Percentiles rank a stretch among this genome's conserved stretches.
Evolutionary conservation across 2,329 filamentous ascomycete species (phyloP).

Genomic region (Colletotrichum simmondsii): DNA sequence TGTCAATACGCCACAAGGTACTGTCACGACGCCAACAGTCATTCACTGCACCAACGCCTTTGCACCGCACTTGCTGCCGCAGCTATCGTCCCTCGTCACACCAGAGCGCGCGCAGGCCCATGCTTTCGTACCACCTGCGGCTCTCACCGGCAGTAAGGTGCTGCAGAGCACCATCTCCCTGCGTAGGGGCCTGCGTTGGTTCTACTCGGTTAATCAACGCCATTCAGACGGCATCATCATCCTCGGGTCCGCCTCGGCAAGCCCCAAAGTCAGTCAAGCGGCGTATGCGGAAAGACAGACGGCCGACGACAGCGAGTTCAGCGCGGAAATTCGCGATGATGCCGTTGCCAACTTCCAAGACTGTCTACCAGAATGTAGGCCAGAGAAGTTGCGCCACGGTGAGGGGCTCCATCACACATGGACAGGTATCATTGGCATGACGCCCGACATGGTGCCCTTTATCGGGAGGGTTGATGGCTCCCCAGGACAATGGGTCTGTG

Average conservation of each 20-base stretch:
- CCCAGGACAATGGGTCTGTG: constrained; percentile 39
- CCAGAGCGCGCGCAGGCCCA: constrained; percentile 17
- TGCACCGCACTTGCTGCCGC: constrained; percentile 11
- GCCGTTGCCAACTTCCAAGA: constrained; percentile 10
- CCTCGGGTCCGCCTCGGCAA: constrained; percentile 7
- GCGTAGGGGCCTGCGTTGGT: constrained; percentile 56
- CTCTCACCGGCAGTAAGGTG: constrained; percentile 46
- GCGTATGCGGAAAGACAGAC: constrained; percentile 5
- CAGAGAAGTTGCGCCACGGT: constrained; percentile 38
- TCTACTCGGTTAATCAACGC: constrained; percentile 61
- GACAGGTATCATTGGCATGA: constrained; percentile 60
- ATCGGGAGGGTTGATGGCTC: constrained; percentile 52
- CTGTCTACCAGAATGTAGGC: constrained; percentile 3
- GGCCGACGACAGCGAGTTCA: constrained; percentile 1
- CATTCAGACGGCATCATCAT: constrained; percentile 37
- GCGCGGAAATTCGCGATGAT: constrained; percentile 13
- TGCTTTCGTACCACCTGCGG: constrained; percentile 45
- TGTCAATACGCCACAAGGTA: neutral
- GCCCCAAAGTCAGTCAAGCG: constrained; percentile 10
- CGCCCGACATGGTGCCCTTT: constrained; percentile 56
- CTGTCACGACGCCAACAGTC: neutral
- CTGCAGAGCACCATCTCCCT: constrained; percentile 55
- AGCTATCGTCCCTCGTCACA: constrained; percentile 1
- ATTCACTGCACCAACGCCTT: neutral
- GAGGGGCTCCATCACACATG: constrained; percentile 57